Base-by-base conservation (phyloP, 164 flowering plant species). In the Vitis cinerea region DNA sequence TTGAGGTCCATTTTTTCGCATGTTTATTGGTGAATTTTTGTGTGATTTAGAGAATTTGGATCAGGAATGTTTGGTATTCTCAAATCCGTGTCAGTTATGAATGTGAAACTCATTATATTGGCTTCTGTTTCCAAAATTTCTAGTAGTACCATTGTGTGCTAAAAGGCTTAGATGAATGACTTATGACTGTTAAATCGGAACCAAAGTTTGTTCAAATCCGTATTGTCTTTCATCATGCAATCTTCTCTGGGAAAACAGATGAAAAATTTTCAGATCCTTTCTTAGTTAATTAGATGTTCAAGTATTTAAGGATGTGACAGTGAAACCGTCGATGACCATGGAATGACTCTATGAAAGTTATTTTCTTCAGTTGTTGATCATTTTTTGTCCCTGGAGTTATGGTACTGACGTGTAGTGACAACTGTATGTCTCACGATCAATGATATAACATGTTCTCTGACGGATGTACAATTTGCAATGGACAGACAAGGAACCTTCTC, bases 401-500 rank as follows among this genome's bases (percentile, higher is more conserved):
- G 44, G 44, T 37, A 4, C 44, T 37, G 27, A 23, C 27, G 27
- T 37, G 7, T 37, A 37, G 44, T 6, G 44, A 4, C 44, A 37
- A 37, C 44, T 37, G 7, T 37, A 37, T 37, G 44, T 6, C 4
- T 37, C 44, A 37, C 44, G 44, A 37, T 37, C 44, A 37, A 37
- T 3, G 44, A 37, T 37, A 37, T 37, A 29, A 29, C 30, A 10
- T 50, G 50, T n/a, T 50, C 13, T 71, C 56, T 15, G 15, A 4
- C 61, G 47, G 44, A 37, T 37, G 7, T 37, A 37, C 44, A 31
- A 59, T 37, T 61, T 5, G 47, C 9, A 13, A 27, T 55, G 65
- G 16, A 64, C 80, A 93, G 98, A 93, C 97, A 60, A 87, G 97
- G 74, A 93, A 93, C 72, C 84, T 92, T 77, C 90, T 94, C 23